Percentiles rank a stretch among this genome's conserved stretches.
Conservation (phyloP, 345 rosid species). For the Draba incana region DNA sequence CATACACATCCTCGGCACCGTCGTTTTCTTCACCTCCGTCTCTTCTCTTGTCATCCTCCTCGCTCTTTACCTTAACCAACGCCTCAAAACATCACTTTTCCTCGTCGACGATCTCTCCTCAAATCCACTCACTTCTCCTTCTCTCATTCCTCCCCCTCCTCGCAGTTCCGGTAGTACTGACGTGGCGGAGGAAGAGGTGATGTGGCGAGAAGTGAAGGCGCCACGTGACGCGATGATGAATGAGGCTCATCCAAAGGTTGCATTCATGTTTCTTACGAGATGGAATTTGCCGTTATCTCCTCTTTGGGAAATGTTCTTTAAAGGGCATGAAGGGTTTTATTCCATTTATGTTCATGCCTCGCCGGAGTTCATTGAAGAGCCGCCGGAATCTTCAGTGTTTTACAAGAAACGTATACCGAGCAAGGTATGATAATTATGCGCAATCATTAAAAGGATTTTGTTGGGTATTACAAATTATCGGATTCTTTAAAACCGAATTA, state of each 20-base stretch:
- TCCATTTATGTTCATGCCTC: constrained; percentile 71
- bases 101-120: constrained; percentile 25
- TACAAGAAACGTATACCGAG: constrained; percentile 63
- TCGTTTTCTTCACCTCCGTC: constrained; percentile 36
- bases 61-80: constrained; percentile 37
- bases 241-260: constrained; percentile 53
- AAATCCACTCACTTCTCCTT: constrained; percentile 20
- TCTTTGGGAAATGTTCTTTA: constrained; percentile 69
- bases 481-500: no score
- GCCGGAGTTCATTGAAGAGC: constrained; percentile 50
- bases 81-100: constrained; percentile 35
- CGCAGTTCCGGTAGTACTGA: constrained; percentile 12
- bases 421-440: constrained; percentile 44
- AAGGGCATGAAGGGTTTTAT: constrained; percentile 54
- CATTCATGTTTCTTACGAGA: constrained; percentile 69
- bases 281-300: constrained; percentile 65
- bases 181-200: constrained; percentile 41
- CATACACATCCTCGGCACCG: constrained; percentile 38
- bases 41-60: constrained; percentile 39
- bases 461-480: neutral
- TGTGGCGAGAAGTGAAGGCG: constrained; percentile 36
- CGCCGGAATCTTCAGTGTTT: constrained; percentile 57
- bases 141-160: constrained; percentile 9
- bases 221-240: neutral
- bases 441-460: neutral